Base-by-base conservation (phyloP, 2,329 filamentous ascomycete species). In the Paramyrothecium roridum region DNA sequence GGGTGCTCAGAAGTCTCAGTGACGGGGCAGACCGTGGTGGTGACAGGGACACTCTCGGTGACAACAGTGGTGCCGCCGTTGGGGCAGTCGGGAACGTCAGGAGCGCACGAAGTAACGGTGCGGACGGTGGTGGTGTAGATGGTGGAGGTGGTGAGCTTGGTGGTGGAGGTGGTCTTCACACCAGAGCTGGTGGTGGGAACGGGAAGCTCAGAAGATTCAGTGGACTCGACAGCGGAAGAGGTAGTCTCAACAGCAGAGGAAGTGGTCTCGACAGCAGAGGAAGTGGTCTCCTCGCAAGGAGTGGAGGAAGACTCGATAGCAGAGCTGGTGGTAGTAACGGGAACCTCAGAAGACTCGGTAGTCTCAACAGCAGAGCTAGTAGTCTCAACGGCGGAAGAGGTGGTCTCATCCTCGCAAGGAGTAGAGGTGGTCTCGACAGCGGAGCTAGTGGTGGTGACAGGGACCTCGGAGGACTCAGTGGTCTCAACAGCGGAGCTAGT, bases 1-100 rank as follows among this genome's bases (percentile, higher is more conserved):
- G 49, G 26, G 30, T 20, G 10, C 49, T 51, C 49, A 48, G 52
- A n/a, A 11, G 52, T 10, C 43, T 48, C 30, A 23, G 52, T 53
- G 22, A 54, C 52, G 26, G 53, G 53, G 65, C 67, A 63, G 59
- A 64, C 53, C 51, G 61, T 64, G 61, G 61, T 65, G 58, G 65
- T 61, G 56, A 57, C 16, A 23, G 54, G 54, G 21, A 55, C 34
- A 11, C 60, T 59, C 48, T 54, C 52, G 43, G 57, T 62, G 48
- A 53, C 57, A 51, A 57, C 48, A 49, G 52, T 54, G 34, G 55
- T 55, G 49, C 40, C n/a, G 37, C 46, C 33, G 23, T 54, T 40
- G 48, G 30, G 26, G 43, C 47, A 21, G 48, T 47, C 21, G 20
- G 53, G 49, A 13, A 53, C 50, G 37, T 54, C 45, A 20, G 58